A percentile compares a stretch with the other conserved stretches of the same genome.
Conservation (phyloP, 2,329 filamentous ascomycete genomes). For the Myriangium duriaei region DNA sequence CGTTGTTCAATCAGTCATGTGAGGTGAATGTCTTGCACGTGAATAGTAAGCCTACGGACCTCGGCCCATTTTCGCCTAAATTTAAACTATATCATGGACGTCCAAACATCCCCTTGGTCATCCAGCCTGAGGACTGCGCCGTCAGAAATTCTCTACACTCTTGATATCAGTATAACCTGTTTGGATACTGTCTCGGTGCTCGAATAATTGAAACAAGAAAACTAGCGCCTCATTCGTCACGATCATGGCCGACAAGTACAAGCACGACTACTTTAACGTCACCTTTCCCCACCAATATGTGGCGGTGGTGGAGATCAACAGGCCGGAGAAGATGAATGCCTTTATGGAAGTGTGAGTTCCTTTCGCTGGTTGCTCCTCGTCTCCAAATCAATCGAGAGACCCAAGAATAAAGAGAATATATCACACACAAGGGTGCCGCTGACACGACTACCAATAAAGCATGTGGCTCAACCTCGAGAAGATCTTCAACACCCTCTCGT, state of each 20-base stretch:
- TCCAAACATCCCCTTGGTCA: no score
- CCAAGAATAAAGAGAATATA: background rate
- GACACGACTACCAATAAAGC: conserved; percentile 22
- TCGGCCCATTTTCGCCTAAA: no score
- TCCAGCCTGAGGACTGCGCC: no score
- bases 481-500: conserved; percentile 61
- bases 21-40: no score
- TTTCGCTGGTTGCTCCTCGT: background rate
- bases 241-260: conserved; percentile 18
- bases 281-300: conserved; percentile 60
- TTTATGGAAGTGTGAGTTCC: conserved; percentile 53
- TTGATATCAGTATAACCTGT: no score
- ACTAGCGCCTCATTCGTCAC: background rate
- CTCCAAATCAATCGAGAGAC: background rate
- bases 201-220: no score
- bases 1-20: no score
- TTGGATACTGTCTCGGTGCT: no score
- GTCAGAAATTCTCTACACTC: no score
- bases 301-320: conserved; percentile 85
- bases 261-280: conserved; percentile 59
- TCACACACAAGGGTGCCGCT: background rate
- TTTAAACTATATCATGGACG: no score
- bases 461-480: conserved; percentile 76
- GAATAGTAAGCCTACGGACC: no score
- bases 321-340: conserved; percentile 75